Percentiles rank a stretch among this genome's conserved stretches.
Evolutionary conservation across 2,329 filamentous ascomycete genomes (phyloP).

Genomic region (Clonostachys rhizophaga): DNA sequence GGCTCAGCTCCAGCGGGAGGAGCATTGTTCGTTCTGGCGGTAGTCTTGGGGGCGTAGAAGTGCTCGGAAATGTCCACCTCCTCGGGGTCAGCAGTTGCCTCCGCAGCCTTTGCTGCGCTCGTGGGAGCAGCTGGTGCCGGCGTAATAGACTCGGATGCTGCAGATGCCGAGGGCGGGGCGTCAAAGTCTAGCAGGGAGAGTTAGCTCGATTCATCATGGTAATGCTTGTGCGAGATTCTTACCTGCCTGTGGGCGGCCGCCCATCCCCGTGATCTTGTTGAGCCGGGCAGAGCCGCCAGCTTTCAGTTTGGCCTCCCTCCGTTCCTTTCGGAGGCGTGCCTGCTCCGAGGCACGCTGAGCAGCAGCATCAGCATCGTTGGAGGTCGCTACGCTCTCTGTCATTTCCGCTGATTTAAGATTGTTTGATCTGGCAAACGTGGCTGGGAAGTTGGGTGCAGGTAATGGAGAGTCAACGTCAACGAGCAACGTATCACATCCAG

Average conservation of each 20-base stretch:
- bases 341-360: constrained; percentile 55
- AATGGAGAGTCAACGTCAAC: no score
- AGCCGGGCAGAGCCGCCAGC: constrained; percentile 66
- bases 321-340: constrained; percentile 72
- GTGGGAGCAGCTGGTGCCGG: constrained; percentile 22
- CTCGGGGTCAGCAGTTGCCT: constrained; percentile 57
- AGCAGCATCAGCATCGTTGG: constrained; percentile 41
- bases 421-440: neutral
- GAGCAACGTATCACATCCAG: no score
- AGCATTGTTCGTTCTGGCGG: constrained; percentile 20
- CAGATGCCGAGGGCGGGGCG: neutral
- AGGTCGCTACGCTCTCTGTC: constrained; percentile 28
- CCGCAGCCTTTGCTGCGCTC: constrained; percentile 14
- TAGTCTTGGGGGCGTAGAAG: constrained; percentile 53
- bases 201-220: neutral
- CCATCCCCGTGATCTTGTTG: constrained; percentile 70
- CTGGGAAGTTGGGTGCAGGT: no score
- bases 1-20: constrained; percentile 20
- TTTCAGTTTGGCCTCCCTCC: constrained; percentile 73
- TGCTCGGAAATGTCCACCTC: constrained; percentile 78
- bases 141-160: constrained; percentile 8
- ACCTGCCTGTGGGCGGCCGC: constrained; percentile 33
- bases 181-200: constrained; percentile 1
- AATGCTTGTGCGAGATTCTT: constrained; percentile 7
- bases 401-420: constrained; percentile 15